Base-by-base conservation (phyloP, 192 early-diverging fungal genomes). In the Phycomyces nitens region DNA sequence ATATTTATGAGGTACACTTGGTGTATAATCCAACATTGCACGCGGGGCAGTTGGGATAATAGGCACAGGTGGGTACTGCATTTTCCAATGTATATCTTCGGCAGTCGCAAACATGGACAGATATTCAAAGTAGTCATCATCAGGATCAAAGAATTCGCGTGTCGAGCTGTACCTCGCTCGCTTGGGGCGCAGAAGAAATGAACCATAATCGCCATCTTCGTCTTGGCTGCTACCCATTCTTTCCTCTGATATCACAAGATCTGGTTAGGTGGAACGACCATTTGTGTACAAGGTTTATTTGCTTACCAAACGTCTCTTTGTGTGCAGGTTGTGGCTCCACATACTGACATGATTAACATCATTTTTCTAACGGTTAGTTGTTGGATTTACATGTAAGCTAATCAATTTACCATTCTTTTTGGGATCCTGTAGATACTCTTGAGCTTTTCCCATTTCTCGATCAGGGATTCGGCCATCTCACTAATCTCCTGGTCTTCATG, bases 371-470 rank as follows among this genome's bases (percentile, higher is more conserved):
- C 41, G 7, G 8, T 14, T 34, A 34, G 7, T 34, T 34, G 2
- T 5, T 34, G 29, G 29, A 7, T 34, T 34, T 34, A 2, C 29
- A 34, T 8, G 38, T 15, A 50, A 10, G 9, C 7, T 11, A 24
- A 51, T 5, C 27, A 12, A 55, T 68, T 58, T 70, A 79, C 75
- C 16, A 59, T 39, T 39, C 77, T 68, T 26, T 86, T 86, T 24
- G 84, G 84, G 51, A 86, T 86, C 21, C 80, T 69, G 41, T 84
- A 86, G 1, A 76, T 69, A 38, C 72, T 70, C 62, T 82, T 82
- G 5, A 86, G 58, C 3, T 72, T 64, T 18, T 77, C 68, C 84
- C 84, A 86, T 40, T 79, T 66, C 0, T 66, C 72, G n/a, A 84
- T 21, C 42, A 86, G 57, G 10, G 80, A 75, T 18, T 79, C 56